A percentile compares a stretch with the other conserved stretches of the same genome.
These are phyloP conservation scores for Cystobasidium slooffiae DNA, from an alignment of 1,284 basidiomycete species.

Conservation along the genomic window DNA sequence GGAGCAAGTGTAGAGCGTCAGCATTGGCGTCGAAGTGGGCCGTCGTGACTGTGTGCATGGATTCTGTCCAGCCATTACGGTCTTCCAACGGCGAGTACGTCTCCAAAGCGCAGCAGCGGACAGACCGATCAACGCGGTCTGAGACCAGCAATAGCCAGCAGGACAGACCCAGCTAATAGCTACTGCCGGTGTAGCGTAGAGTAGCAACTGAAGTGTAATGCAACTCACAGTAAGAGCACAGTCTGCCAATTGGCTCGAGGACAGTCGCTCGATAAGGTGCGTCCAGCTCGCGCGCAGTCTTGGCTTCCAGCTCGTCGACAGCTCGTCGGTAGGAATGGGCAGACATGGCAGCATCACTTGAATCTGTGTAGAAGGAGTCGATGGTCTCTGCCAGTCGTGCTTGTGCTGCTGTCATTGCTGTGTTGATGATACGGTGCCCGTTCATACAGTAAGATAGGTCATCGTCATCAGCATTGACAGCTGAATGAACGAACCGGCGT, in stretches of 20 bases:
- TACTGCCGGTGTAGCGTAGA: too few relatives aligned
- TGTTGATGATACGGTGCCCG: neutral
- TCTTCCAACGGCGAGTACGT: too few relatives aligned
- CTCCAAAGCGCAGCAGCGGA: too few relatives aligned
- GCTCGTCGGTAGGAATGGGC: slow-evolving; percentile 94
- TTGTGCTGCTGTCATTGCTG: slow-evolving; percentile 90
- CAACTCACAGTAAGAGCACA: slow-evolving; percentile 80
- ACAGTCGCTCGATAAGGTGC: slow-evolving; percentile 68
- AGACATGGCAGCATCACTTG: slow-evolving; percentile 80
- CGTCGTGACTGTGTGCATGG: too few relatives aligned
- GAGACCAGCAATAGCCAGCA: too few relatives aligned
- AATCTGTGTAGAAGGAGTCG: slow-evolving; percentile 85
- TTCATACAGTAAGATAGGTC: slow-evolving; percentile 52
- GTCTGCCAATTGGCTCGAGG: slow-evolving; percentile 81
- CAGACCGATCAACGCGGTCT: too few relatives aligned
- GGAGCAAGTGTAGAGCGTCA: neutral
- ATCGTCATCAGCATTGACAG: neutral
- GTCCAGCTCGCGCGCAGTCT: slow-evolving; percentile 79
- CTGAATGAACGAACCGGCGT: neutral
- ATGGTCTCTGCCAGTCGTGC: slow-evolving; percentile 93
- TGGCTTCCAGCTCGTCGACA: slow-evolving; percentile 89
- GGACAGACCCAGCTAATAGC: too few relatives aligned
- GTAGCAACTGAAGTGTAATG: neutral
- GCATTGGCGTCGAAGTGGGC: too few relatives aligned
- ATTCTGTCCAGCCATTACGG: neutral